These are phyloP conservation scores for Mesotaenium endlicherianum DNA, from an alignment of 139 green algal genomes.

Conservation along the genomic window DNA sequence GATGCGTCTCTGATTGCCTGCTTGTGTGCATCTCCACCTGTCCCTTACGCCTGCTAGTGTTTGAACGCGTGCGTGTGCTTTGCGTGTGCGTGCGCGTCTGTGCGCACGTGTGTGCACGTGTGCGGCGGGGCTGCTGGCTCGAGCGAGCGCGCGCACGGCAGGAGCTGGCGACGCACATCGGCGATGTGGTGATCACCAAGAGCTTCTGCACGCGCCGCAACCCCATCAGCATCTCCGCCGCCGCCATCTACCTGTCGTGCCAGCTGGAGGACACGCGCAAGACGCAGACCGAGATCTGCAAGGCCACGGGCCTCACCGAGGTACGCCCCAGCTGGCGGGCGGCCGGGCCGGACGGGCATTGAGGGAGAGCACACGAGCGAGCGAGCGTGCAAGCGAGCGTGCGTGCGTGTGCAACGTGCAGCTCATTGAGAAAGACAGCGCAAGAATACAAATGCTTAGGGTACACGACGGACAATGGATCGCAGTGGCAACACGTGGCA, in stretches of 20 bases:
- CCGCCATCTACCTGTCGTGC: constrained; percentile 37
- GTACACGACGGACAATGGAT: too few relatives aligned
- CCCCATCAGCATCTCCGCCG: constrained; percentile 38
- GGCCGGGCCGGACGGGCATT: too few relatives aligned
- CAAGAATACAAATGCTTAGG: too few relatives aligned
- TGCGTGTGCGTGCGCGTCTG: not conserved
- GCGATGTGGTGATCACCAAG: constrained; percentile 35
- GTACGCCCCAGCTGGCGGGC: too few relatives aligned
- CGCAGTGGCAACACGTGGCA: too few relatives aligned
- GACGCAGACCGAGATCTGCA: constrained; percentile 44
- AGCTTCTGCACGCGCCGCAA: constrained; percentile 38
- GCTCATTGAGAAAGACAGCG: too few relatives aligned
- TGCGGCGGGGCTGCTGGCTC: not conserved
- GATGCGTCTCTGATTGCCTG: too few relatives aligned
- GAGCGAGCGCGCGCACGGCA: not conserved
- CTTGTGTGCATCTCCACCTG: not conserved
- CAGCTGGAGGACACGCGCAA: constrained; percentile 32
- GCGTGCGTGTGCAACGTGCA: too few relatives aligned
- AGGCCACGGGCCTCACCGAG: constrained; percentile 36
- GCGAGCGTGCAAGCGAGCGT: too few relatives aligned
- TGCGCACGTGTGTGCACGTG: not conserved
- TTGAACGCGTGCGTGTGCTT: not conserved
- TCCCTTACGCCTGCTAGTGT: not conserved
- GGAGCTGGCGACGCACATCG: constrained; percentile 38
- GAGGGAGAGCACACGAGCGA: too few relatives aligned